Evolutionary conservation across 2,329 filamentous ascomycete genomes (phyloP), one percentile per base, ranked within the genome.

Genomic region (Fusarium musae): DNA sequence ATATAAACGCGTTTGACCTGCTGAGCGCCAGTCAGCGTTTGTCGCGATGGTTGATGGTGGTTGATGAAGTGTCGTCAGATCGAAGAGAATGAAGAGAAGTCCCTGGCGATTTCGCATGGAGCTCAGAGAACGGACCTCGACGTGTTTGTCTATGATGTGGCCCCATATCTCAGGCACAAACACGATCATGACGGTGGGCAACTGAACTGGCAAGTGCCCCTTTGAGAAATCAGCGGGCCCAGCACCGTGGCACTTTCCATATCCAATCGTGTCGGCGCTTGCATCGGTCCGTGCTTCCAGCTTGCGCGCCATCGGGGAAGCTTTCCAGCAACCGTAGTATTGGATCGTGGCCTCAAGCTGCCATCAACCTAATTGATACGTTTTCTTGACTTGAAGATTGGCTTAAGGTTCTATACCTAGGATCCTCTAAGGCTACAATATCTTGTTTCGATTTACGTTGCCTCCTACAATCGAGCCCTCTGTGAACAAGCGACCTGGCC

Each of bases 161-260:
- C 80, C 80, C 71, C 68, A 77, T 69, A 76, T 78, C 66, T 81
- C 79, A 81, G 80, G 80, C 80, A 82, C 58, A 74, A 78, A 79
- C 36, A 47, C 44, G 39, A 57, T 69, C 44, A 69, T 69, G 34
- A 70, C 67, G 53, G 50, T 53, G 23, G 50, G 46, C 49, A 42
- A 57, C 56, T 56, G 65, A 63, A 46, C 34, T 47, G 39, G 56
- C n/a, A 34, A 59, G 23, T 71, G 58, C 66, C 49, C 73, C 52
- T 66, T 66, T 58, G 71, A 57, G 71, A 57, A 69, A 69, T 42
- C 50, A 30, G 59, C 58, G 56, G 42, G 49, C 63, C 65, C 59
- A 52, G 46, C 60, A 63, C 59, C 37, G 46, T 61, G 64, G 56
- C 69, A 63, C 66, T 57, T 69, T 39, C 53, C 49, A 58, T 44